Evolutionary conservation across 169 alveolate species (phyloP), one percentile per base, ranked within the genome.

Genomic region (Plasmodium falciparum): DNA sequence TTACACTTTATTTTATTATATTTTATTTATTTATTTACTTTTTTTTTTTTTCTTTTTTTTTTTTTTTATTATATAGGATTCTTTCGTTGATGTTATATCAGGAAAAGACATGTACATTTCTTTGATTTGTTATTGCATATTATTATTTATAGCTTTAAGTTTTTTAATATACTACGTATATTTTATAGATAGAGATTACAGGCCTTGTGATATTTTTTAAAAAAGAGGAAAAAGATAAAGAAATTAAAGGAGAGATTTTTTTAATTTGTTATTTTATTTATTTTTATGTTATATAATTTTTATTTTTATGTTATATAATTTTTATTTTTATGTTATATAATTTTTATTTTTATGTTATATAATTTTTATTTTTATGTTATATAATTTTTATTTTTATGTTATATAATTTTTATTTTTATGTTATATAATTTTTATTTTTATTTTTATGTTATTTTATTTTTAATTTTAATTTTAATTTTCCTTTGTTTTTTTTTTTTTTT

Each of bases 121-220:
- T 29, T 29, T 80, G 26, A 52, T 61, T 12, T 80, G 90, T 61
- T 80, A 80, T 33, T 67, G 56, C 13, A 17, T 69, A 45, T 56
- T 80, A 15, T 49, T 80, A n/a, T 9, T 66, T 17, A 33, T 80
- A 2, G 54, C 83, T 5, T 3, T 80, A n/a, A 29, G n/a, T 11
- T 22, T 12, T 29, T 17, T 80, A 80, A 39, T 50, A 8, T 69
- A 67, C 24, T 80, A 80, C 24, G 69, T 69, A 20, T 56, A 17
- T 6, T 66, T 54, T 59, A 15, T 80, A 24, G 90, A 80, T 69
- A 80, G 80, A 49, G 52, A 69, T 80, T 80, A 80, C 54, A 54
- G 62, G 69, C 90, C 90, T n/a, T 69, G 59, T 67, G 83, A 80
- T 17, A 56, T 80, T 80, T 80, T 80, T 80, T 80, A 56, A 54